These are phyloP conservation scores for Bjerkandera adusta DNA, from an alignment of 1,284 basidiomycete genomes.

Conservation along the genomic window DNA sequence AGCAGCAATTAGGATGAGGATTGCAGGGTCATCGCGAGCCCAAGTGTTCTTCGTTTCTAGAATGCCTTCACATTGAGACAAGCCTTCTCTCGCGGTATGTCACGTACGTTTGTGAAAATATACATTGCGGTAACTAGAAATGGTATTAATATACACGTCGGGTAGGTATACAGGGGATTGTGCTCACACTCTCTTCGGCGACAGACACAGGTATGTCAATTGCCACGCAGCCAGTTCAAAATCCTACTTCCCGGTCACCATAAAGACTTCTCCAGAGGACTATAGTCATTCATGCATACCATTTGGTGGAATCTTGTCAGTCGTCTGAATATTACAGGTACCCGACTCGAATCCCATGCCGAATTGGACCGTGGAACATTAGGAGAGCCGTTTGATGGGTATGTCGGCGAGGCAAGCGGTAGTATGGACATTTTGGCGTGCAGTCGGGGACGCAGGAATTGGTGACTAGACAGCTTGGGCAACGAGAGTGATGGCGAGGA, in stretches of 20 bases:
- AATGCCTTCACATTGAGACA: neutral
- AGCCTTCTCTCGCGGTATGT: too few species aligned
- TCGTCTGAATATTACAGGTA: slow-evolving; percentile 78
- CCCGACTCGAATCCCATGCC: slow-evolving; percentile 43
- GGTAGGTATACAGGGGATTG: slow-evolving; percentile 13
- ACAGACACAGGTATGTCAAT: slow-evolving; percentile 86
- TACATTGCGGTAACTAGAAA: slow-evolving; percentile 77
- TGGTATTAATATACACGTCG: slow-evolving; percentile 5
- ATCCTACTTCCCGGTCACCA: slow-evolving; percentile 53
- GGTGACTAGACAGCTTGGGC: slow-evolving; percentile 33
- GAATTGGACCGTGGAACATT: slow-evolving; percentile 28
- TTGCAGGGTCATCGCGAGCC: slow-evolving; percentile 94
- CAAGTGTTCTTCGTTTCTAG: slow-evolving; percentile 97
- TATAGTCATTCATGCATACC: slow-evolving; percentile 43
- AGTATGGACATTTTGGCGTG: slow-evolving; percentile 57
- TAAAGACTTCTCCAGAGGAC: neutral
- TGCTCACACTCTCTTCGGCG: slow-evolving; percentile 87
- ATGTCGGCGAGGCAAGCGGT: slow-evolving; percentile 45
- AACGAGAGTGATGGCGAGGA: neutral
- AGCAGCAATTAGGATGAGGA: slow-evolving; percentile 79
- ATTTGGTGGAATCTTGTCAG: slow-evolving; percentile 83
- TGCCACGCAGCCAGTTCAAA: slow-evolving; percentile 96
- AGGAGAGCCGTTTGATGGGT: slow-evolving; percentile 32
- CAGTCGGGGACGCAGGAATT: slow-evolving; percentile 36
- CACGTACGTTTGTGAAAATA: slow-evolving; percentile 86